Evolutionary conservation across 495 filamentous ascomycete species (phyloP).

Genomic region (Trichodelitschia bisporula): DNA sequence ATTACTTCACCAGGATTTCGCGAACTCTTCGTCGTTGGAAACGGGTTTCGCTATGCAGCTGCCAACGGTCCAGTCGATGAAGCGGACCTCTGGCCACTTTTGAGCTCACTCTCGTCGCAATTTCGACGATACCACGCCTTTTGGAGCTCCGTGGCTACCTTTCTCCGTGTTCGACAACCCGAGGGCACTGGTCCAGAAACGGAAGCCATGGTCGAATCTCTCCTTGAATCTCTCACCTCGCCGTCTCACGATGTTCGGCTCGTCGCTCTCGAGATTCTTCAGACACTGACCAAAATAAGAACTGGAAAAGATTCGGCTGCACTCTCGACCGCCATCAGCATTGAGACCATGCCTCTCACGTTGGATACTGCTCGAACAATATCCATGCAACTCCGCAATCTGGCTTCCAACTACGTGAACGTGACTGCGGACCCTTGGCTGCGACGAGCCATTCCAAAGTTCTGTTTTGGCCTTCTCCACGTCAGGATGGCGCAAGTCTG

Average conservation of each 20-base stretch:
- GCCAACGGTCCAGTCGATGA: neutral
- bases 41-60: neutral
- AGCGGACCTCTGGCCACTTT: neutral
- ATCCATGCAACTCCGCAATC: conserved; percentile 63
- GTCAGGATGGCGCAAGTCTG: conserved; percentile 59
- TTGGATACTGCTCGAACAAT: conserved; percentile 49
- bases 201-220: conserved; percentile 26
- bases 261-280: conserved; percentile 43
- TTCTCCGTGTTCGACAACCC: too few species aligned
- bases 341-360: conserved; percentile 54
- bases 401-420: conserved; percentile 34
- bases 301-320: conserved; percentile 13
- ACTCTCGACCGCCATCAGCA: conserved; percentile 31
- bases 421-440: conserved; percentile 34
- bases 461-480: conserved; percentile 74
- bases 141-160: too few species aligned
- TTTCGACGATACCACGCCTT: too few species aligned
- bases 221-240: conserved; percentile 46
- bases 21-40: conserved; percentile 40
- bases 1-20: too few species aligned
- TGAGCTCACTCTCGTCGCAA: too few species aligned
- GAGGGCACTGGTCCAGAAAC: too few species aligned
- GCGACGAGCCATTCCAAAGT: conserved; percentile 44
- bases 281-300: conserved; percentile 19
- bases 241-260: conserved; percentile 47